phyloP scores from a whole-genome alignment of 129 eudicot species.

The Pseudognaphalium luteoalbum region DNA sequence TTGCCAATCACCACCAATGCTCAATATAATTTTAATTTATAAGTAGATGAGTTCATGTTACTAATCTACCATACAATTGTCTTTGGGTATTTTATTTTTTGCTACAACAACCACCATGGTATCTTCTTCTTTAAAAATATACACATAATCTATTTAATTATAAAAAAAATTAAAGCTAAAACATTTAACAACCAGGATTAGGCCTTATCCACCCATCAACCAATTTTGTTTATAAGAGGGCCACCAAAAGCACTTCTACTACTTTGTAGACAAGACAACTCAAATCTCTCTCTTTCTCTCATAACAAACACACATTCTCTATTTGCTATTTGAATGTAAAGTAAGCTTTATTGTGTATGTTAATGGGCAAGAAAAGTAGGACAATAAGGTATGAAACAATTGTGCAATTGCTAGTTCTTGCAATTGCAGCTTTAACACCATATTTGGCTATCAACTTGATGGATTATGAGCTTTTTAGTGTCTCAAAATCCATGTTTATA shows the following conservation, averaged over 20 bases:
- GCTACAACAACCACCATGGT: too few species aligned
- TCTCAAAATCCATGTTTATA: conserved; percentile 29
- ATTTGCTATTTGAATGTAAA: conserved; percentile 26
- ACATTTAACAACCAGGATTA: neutral
- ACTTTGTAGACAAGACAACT: conserved; percentile 33
- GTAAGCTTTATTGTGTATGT: conserved; percentile 13
- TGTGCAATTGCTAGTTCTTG: conserved; percentile 27
- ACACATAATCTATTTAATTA: neutral
- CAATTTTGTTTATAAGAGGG: conserved; percentile 1
- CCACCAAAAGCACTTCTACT: conserved; percentile 18
- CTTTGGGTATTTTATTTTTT: too few species aligned
- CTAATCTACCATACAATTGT: too few species aligned
- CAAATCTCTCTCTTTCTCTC: conserved; percentile 17
- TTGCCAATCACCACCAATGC: too few species aligned
- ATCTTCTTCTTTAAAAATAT: neutral
- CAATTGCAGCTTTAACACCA: conserved; percentile 29
- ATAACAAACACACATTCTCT: neutral
- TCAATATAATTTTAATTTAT: too few species aligned
- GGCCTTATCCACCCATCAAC: conserved; percentile 27
- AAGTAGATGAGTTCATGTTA: too few species aligned
- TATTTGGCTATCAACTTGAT: conserved; percentile 23
- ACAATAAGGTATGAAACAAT: conserved; percentile 19
- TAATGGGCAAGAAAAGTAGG: conserved; percentile 27
- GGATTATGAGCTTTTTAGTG: conserved; percentile 40
- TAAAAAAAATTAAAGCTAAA: too few species aligned